Percentiles rank a stretch among this genome's conserved stretches.
Evolutionary conservation across 257 asterid genomes (phyloP).

Genomic region (Nicotiana knightiana): DNA sequence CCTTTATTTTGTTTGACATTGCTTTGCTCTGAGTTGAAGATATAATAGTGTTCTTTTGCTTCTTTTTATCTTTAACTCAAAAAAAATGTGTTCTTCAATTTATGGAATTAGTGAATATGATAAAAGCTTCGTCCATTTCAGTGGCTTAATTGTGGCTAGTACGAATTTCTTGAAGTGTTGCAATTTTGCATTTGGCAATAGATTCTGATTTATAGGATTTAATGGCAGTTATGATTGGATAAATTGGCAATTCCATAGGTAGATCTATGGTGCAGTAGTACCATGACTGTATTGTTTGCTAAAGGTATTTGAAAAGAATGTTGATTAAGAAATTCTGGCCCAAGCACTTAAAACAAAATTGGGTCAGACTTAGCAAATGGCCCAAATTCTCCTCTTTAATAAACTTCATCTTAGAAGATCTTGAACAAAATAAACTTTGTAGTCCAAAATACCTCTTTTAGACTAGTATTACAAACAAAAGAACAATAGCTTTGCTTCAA

Average conservation of each 20-base stretch:
- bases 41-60: background rate
- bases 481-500: too few relatives aligned
- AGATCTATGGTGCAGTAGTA: constrained; percentile 1
- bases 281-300: background rate
- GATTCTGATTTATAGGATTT: background rate
- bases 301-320: background rate
- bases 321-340: background rate
- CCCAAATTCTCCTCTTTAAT: too few relatives aligned
- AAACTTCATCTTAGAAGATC: too few relatives aligned
- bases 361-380: too few relatives aligned
- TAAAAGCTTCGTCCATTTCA: too few relatives aligned
- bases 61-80: background rate
- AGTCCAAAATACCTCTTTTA: too few relatives aligned
- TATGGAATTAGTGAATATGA: too few relatives aligned
- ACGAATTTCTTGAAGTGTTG: background rate
- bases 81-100: background rate
- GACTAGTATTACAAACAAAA: too few relatives aligned
- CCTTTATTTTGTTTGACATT: too few relatives aligned
- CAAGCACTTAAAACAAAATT: too few relatives aligned
- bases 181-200: background rate
- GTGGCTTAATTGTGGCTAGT: too few relatives aligned
- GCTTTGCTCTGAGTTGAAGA: background rate
- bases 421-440: too few relatives aligned
- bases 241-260: background rate
- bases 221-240: background rate